phyloP scores from a whole-genome alignment of 202 grass and related monocot species.

The Carex sylvatica region DNA sequence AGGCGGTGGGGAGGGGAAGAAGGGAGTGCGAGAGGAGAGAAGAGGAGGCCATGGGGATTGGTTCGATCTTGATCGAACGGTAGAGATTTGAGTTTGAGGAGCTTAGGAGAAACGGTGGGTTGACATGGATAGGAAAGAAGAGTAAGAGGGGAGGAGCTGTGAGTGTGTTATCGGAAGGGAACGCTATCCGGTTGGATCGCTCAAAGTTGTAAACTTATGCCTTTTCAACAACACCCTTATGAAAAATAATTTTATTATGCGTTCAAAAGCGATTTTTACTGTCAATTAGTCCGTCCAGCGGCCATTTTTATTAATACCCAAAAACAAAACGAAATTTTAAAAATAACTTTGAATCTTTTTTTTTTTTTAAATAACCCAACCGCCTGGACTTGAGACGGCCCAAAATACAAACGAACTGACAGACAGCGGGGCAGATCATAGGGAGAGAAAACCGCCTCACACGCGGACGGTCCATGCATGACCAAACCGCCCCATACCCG shows the following conservation, averaged over 20 bases:
- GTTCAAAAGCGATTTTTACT: no score
- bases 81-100: constrained; percentile 38
- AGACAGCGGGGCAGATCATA: no score
- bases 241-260: not conserved
- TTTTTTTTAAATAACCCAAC: no score
- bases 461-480: no score
- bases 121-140: constrained; percentile 31
- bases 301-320: no score
- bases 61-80: constrained; percentile 26
- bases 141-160: not conserved
- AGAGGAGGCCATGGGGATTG: constrained; percentile 41
- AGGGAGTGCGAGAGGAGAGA: constrained; percentile 40
- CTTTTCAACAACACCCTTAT: constrained; percentile 2
- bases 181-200: not conserved
- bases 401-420: no score
- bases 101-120: not conserved
- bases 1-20: constrained; percentile 37
- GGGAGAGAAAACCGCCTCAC: no score
- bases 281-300: no score
- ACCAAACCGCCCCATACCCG: no score
- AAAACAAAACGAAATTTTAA: no score
- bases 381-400: no score
- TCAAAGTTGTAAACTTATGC: not conserved
- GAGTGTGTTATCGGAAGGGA: constrained; percentile 43
- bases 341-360: no score